phyloP scores from a whole-genome alignment of 2,329 filamentous ascomycete species.

The Pleurostoma richardsiae region DNA sequence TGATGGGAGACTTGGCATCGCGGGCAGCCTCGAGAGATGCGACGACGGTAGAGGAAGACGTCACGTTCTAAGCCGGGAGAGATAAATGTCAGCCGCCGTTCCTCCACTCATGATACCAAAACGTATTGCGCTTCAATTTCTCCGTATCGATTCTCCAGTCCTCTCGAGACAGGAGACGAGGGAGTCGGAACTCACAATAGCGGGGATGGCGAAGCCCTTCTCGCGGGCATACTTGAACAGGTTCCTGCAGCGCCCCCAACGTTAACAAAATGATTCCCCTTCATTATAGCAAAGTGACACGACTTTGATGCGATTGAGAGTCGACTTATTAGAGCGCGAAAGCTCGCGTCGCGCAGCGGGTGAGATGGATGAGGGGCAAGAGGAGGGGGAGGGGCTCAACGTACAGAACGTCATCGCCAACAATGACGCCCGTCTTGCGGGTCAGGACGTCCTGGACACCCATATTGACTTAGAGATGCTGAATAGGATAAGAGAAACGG shows the following conservation, averaged over 20 bases:
- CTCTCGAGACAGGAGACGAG: slow-evolving; percentile 18
- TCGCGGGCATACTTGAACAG: slow-evolving; percentile 90
- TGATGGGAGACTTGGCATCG: slow-evolving; percentile 84
- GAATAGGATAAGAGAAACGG: no score
- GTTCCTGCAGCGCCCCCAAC: neutral
- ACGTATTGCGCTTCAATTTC: no score
- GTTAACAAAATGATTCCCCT: no score
- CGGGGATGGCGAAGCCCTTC: slow-evolving; percentile 83
- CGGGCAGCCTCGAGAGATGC: slow-evolving; percentile 90
- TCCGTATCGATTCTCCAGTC: slow-evolving; percentile 28
- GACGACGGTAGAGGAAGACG: slow-evolving; percentile 74
- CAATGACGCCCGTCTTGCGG: slow-evolving; percentile 62
- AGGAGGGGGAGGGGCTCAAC: no score
- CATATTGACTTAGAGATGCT: slow-evolving; percentile 21
- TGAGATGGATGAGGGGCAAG: no score
- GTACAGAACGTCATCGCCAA: slow-evolving; percentile 30
- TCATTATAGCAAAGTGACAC: neutral
- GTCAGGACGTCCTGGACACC: slow-evolving; percentile 48
- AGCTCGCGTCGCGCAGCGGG: no score
- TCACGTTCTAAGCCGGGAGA: slow-evolving; percentile 59
- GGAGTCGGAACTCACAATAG: slow-evolving; percentile 38
- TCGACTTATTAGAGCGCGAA: no score
- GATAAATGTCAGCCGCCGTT: no score
- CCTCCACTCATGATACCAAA: no score
- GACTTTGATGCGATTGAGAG: no score